Evolutionary conservation across 192 early-diverging fungal genomes (phyloP).

Genomic region (Gamsiella multidivaricata): DNA sequence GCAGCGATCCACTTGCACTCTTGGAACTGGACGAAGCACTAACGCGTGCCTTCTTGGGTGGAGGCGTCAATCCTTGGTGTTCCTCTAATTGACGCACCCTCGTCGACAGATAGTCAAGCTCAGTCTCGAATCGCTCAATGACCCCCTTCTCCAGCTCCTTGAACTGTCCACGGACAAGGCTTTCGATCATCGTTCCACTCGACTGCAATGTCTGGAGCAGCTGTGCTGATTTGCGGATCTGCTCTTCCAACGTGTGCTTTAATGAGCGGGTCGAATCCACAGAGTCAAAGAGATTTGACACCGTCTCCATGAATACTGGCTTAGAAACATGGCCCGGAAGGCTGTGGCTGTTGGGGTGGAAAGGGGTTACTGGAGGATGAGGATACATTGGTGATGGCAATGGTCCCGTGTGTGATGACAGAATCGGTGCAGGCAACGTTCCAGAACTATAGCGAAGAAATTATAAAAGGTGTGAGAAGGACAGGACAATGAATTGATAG

Average conservation of each 20-base stretch:
- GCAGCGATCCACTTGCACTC: conserved; percentile 4
- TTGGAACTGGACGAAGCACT: neutral
- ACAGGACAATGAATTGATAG: neutral
- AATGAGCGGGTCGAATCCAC: conserved; percentile 69
- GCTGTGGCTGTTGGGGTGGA: conserved; percentile 38
- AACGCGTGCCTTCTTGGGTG: conserved; percentile 21
- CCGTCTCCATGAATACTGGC: conserved; percentile 60
- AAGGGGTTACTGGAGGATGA: conserved; percentile 57
- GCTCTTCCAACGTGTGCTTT: conserved; percentile 75
- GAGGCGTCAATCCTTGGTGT: conserved; percentile 40
- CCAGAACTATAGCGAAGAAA: conserved; percentile 32
- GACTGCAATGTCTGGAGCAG: conserved; percentile 81
- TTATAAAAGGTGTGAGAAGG: conserved; percentile 4
- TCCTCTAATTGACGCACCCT: conserved; percentile 34
- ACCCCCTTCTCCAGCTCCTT: conserved; percentile 78
- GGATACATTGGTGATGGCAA: conserved; percentile 61
- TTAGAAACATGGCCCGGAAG: conserved; percentile 23
- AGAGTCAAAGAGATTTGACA: conserved; percentile 64
- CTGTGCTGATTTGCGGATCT: conserved; percentile 76
- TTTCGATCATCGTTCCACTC: conserved; percentile 79
- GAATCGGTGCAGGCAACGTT: conserved; percentile 41
- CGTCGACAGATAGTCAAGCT: conserved; percentile 46
- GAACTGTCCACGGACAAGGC: conserved; percentile 78
- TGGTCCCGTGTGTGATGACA: conserved; percentile 52
- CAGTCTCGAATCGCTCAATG: conserved; percentile 59